Conservation (phyloP, 1,284 basidiomycete genomes). For the Boletellus dicymbophilus region DNA sequence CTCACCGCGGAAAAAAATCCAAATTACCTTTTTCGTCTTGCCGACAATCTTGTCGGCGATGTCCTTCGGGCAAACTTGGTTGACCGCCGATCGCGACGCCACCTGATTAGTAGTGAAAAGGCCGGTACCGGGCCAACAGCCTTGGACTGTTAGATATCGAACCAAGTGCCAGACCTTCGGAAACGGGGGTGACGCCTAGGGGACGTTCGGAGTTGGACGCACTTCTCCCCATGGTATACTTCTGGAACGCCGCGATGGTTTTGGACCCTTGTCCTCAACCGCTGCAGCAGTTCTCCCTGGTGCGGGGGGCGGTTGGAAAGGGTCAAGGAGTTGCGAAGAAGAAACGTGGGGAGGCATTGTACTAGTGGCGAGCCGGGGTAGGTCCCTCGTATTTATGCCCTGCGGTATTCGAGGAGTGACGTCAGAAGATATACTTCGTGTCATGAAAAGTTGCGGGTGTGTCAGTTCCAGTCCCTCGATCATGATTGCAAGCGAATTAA, state of each 20-base stretch:
- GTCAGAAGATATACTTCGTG: not conserved
- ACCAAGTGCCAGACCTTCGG: constrained; percentile 35
- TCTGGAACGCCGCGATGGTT: not conserved
- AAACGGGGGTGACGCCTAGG: constrained; percentile 39
- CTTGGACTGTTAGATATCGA: not conserved
- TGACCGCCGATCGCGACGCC: constrained; percentile 47
- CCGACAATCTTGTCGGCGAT: constrained; percentile 53
- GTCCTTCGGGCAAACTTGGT: constrained; percentile 39
- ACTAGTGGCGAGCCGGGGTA: not conserved
- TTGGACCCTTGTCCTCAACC: not conserved
- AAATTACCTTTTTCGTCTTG: constrained; percentile 56
- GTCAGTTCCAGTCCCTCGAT: no score
- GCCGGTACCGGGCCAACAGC: not conserved
- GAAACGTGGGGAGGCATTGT: not conserved
- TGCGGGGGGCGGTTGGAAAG: constrained; percentile 11
- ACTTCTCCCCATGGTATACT: constrained; percentile 20
- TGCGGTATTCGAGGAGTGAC: constrained; percentile 7
- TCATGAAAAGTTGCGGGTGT: no score
- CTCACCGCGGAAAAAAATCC: no score
- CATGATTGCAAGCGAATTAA: no score
- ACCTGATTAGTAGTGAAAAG: no score
- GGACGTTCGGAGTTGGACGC: constrained; percentile 43
- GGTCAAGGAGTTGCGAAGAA: constrained; percentile 14
- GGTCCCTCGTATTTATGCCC: constrained; percentile 19
- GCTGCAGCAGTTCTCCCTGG: constrained; percentile 2